Percentiles rank a stretch among this genome's conserved stretches.
Conservation (phyloP, 1,139 yeast species). For the Nadsonia commutata region DNA sequence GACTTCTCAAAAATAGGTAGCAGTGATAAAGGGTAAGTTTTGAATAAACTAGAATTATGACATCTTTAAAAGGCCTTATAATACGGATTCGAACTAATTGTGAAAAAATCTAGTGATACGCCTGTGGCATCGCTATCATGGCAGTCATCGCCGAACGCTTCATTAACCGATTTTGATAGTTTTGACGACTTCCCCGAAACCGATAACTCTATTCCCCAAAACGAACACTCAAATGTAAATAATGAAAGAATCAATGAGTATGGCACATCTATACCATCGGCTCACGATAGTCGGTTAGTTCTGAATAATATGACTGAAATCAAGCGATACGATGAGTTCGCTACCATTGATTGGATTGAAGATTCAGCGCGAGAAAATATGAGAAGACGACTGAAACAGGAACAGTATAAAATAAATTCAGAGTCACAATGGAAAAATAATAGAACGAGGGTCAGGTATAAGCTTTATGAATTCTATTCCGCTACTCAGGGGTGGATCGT, state of each 20-base stretch:
- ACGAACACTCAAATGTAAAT: no score
- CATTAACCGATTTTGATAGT: background rate
- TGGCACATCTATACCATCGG: no score
- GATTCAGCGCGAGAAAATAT: slow-evolving; percentile 52
- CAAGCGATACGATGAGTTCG: slow-evolving; percentile 22
- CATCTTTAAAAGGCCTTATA: no score
- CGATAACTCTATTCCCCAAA: no score
- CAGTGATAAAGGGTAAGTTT: no score
- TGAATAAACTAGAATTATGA: no score
- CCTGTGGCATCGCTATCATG: background rate
- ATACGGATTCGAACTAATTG: no score
- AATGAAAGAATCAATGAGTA: no score
- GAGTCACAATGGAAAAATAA: slow-evolving; percentile 7
- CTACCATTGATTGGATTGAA: slow-evolving; percentile 59
- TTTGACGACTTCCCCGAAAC: background rate
- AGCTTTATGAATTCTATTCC: slow-evolving; percentile 24
- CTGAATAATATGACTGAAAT: slow-evolving; percentile 15
- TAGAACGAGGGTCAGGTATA: slow-evolving; percentile 7
- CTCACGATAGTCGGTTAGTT: background rate
- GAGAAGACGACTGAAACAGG: slow-evolving; percentile 19
- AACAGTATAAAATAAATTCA: slow-evolving; percentile 10
- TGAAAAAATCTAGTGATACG: background rate
- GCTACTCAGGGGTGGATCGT: slow-evolving; percentile 62
- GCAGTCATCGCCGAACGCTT: background rate
- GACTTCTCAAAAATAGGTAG: no score